These are phyloP conservation scores for Acanthamoeba rhysodes DNA, from an alignment of 208 protist genomes.

Conservation along the genomic window DNA sequence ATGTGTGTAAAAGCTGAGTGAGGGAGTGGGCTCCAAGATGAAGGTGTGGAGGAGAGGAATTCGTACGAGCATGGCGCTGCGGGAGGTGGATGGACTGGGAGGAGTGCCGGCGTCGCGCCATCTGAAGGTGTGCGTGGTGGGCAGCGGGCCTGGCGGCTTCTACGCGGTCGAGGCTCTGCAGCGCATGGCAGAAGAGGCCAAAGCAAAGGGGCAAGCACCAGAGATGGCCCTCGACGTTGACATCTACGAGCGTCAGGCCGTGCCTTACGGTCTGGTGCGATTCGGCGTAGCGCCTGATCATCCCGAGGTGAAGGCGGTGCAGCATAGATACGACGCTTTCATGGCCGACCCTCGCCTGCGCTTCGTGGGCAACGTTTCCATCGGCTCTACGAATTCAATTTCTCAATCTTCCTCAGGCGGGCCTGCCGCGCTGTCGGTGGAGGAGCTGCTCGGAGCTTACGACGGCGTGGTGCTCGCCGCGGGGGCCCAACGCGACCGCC, in stretches of 20 bases:
- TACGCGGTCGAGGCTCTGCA: slow-evolving; percentile 95
- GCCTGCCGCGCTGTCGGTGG: neutral
- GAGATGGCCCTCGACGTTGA: slow-evolving; percentile 73
- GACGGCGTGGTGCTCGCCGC: slow-evolving; percentile 95
- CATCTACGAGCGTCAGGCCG: slow-evolving; percentile 95
- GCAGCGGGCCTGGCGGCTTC: slow-evolving; percentile 96
- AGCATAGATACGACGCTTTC: slow-evolving; percentile 91
- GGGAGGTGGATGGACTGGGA: neutral
- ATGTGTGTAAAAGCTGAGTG: too few species aligned
- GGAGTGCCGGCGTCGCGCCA: neutral
- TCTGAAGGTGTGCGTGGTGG: slow-evolving; percentile 90
- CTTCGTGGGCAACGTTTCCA: slow-evolving; percentile 95
- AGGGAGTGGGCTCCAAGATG: neutral
- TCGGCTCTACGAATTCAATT: slow-evolving; percentile 86
- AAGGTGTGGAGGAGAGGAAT: neutral
- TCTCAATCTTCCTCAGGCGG: neutral
- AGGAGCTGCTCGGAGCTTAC: slow-evolving; percentile 91
- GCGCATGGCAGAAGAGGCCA: slow-evolving; percentile 78
- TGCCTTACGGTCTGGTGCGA: slow-evolving; percentile 97
- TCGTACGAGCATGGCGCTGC: neutral
- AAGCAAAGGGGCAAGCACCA: neutral
- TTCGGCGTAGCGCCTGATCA: slow-evolving; percentile 98
- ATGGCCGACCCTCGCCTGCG: slow-evolving; percentile 87
- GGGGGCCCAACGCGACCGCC: slow-evolving; percentile 91
- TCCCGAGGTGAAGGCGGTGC: slow-evolving; percentile 97